phyloP scores from a whole-genome alignment of 257 asterid species.

The Prunella vulgaris region DNA sequence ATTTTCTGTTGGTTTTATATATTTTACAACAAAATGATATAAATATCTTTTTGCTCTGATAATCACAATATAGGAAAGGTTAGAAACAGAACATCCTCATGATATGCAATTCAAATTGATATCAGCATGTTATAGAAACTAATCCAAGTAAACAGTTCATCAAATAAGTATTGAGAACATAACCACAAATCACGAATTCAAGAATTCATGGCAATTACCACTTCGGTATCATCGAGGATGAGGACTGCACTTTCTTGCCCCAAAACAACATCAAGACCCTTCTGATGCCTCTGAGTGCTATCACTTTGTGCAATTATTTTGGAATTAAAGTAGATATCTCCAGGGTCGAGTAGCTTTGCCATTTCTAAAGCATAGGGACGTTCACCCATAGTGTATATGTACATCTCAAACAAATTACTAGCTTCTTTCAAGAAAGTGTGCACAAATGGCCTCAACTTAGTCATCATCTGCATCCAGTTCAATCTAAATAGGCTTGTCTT shows the following conservation, averaged over 20 bases:
- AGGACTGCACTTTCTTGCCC: constrained; percentile 86
- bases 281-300: constrained; percentile 71
- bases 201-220: constrained; percentile 37
- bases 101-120: not conserved
- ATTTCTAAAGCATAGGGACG: constrained; percentile 84
- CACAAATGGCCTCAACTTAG: constrained; percentile 91
- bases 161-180: not conserved
- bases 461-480: constrained; percentile 78
- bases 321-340: constrained; percentile 59
- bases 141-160: not conserved
- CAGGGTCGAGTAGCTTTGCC: constrained; percentile 86
- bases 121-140: not conserved
- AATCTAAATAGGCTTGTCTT: constrained; percentile 62
- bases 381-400: constrained; percentile 93
- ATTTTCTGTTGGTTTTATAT: not conserved
- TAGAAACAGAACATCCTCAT: constrained; percentile 5
- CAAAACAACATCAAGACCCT: constrained; percentile 92
- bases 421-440: constrained; percentile 74
- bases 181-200: not conserved
- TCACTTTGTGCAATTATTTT: constrained; percentile 88
- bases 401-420: constrained; percentile 74
- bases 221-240: constrained; percentile 95
- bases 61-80: not conserved
- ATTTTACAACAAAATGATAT: not conserved
- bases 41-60: not conserved